A percentile compares a stretch with the other conserved stretches of the same genome.
phyloP scores from a whole-genome alignment of 2,329 filamentous ascomycete genomes.

The Pseudogymnoascus sp. region DNA sequence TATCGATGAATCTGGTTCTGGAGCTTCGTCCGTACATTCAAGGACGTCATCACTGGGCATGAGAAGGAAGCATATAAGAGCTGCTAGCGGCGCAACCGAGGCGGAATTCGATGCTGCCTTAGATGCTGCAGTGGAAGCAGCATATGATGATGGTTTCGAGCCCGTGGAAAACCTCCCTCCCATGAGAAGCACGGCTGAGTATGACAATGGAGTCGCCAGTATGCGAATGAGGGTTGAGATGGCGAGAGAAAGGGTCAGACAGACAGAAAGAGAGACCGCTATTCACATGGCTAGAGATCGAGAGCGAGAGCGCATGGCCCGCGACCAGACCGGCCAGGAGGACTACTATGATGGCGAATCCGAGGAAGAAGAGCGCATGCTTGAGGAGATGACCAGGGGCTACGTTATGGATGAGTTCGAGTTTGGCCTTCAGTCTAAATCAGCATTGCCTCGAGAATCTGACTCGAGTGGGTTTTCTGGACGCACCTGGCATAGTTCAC shows the following conservation, averaged over 20 bases:
- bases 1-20: conserved; percentile 82
- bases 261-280: conserved; percentile 63
- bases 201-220: conserved; percentile 38
- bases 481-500: conserved; percentile 73
- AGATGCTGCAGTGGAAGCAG: conserved; percentile 91
- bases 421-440: conserved; percentile 61
- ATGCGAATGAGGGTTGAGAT: conserved; percentile 62
- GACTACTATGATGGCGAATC: conserved; percentile 58
- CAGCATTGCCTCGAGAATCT: conserved; percentile 66
- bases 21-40: conserved; percentile 72
- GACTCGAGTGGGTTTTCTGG: conserved; percentile 74
- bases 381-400: conserved; percentile 83
- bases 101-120: conserved; percentile 90
- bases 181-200: conserved; percentile 3
- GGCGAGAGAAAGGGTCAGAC: conserved; percentile 66
- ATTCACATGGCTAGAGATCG: conserved; percentile 53
- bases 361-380: conserved; percentile 62
- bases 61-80: conserved; percentile 61
- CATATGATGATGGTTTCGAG: conserved; percentile 87
- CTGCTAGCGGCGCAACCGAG: conserved; percentile 65
- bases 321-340: conserved; percentile 34
- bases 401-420: conserved; percentile 79
- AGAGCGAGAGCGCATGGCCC: conserved; percentile 41
- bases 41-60: conserved; percentile 63
- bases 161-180: conserved; percentile 42